phyloP scores from a whole-genome alignment of 768 basidiomycete species.

The Hygrocybe punicea region DNA sequence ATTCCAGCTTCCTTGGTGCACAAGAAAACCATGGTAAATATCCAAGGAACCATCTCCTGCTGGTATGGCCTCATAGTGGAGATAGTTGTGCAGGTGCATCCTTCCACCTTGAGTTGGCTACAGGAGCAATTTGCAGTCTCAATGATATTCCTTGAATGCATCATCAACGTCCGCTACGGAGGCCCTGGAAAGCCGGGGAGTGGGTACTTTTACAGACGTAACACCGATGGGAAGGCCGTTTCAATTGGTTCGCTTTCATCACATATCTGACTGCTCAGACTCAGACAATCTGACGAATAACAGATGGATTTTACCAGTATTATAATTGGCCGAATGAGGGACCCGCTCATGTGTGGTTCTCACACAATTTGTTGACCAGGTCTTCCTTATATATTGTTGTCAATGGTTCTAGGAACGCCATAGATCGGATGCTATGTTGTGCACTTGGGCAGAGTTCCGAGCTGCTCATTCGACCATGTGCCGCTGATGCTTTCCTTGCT shows the following conservation, averaged over 20 bases:
- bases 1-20: not conserved
- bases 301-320: not conserved
- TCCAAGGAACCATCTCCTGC: not conserved
- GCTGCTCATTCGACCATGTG: not conserved
- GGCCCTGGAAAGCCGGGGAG: not conserved
- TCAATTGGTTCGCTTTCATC: not conserved
- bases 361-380: not conserved
- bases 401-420: not conserved
- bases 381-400: not conserved
- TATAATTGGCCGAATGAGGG: not conserved
- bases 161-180: not conserved
- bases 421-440: not conserved
- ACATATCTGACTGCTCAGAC: not conserved
- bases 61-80: not conserved
- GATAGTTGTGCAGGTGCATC: slow-evolving; percentile 1
- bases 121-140: not conserved
- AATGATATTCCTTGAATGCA: not conserved
- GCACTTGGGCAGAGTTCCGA: not conserved
- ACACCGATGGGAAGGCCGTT: not conserved
- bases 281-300: not conserved
- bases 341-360: not conserved
- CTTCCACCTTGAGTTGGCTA: not conserved
- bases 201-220: not conserved
- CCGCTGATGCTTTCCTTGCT: not conserved
- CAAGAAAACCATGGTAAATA: not conserved